Conservation (phyloP, 768 basidiomycete species). For the Tremella fuciformis region DNA sequence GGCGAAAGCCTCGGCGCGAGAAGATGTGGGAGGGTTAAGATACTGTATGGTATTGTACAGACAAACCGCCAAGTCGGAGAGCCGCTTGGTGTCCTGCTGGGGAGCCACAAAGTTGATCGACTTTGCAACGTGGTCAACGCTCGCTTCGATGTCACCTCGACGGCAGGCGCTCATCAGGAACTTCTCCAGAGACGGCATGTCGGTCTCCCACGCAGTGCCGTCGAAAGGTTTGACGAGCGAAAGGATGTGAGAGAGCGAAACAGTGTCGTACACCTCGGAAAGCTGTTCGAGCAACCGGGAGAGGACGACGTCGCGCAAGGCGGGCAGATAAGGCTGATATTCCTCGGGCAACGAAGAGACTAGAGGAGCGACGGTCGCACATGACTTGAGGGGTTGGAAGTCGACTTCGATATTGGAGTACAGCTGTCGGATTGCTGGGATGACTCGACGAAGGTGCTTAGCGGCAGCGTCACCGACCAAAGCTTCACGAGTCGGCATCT, state of each 20-base stretch:
- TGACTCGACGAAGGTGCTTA: conserved; percentile 72
- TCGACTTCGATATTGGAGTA: conserved; percentile 88
- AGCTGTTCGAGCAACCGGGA: conserved; percentile 87
- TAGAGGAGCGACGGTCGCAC: conserved; percentile 72
- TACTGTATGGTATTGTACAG: conserved; percentile 68
- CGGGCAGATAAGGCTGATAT: conserved; percentile 79
- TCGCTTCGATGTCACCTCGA: conserved; percentile 77
- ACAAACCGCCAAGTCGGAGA: conserved; percentile 69
- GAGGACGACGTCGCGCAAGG: conserved; percentile 84
- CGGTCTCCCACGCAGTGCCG: conserved; percentile 56
- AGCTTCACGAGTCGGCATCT: conserved; percentile 79
- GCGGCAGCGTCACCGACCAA: conserved; percentile 84
- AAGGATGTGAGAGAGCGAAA: conserved; percentile 74
- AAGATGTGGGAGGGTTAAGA: conserved; percentile 55
- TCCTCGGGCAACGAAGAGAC: conserved; percentile 58
- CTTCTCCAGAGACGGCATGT: conserved; percentile 73
- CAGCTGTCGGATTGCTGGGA: conserved; percentile 67
- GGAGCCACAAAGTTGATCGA: conserved; percentile 69
- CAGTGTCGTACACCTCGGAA: conserved; percentile 83
- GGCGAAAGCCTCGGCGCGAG: conserved; percentile 55
- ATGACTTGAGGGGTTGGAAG: conserved; percentile 87
- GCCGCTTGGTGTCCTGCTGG: conserved; percentile 56
- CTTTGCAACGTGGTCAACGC: conserved; percentile 82
- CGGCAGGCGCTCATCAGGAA: conserved; percentile 91
- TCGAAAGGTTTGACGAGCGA: conserved; percentile 72